Evolutionary conservation across 2,329 filamentous ascomycete species (phyloP).

Genomic region (Colletotrichum higginsianum): DNA sequence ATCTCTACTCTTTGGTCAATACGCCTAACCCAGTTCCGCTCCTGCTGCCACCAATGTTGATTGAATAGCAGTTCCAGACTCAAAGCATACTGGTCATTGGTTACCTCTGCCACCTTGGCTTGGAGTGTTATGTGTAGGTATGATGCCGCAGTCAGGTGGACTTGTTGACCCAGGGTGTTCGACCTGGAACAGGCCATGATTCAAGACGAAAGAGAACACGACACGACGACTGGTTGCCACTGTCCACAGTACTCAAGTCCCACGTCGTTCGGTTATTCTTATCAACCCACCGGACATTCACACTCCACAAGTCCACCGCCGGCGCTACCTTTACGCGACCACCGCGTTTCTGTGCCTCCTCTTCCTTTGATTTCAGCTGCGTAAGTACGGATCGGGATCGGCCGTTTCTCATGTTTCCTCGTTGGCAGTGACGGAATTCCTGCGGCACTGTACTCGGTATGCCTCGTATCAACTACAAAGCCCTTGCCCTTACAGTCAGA

Average conservation of each 20-base stretch:
- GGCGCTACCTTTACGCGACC: conserved; percentile 22
- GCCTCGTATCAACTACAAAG: neutral
- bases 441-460: conserved; percentile 3
- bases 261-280: neutral
- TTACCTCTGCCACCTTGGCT: conserved; percentile 1
- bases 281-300: conserved; percentile 11
- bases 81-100: neutral
- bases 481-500: no score
- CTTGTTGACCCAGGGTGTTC: conserved; percentile 21
- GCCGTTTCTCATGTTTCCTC: conserved; percentile 13
- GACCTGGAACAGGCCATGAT: conserved; percentile 25
- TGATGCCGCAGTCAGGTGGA: conserved; percentile 7
- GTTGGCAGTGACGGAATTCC: neutral
- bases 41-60: neutral
- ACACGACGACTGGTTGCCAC: neutral
- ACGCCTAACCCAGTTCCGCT: neutral
- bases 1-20: neutral
- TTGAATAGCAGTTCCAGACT: neutral
- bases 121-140: neutral
- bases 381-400: conserved; percentile 3
- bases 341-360: conserved; percentile 14
- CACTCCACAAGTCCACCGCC: conserved; percentile 27
- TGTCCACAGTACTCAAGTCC: neutral
- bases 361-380: conserved; percentile 6
- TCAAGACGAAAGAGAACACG: conserved; percentile 1